Conservation (phyloP, 352 stramenopile genomes). For the Salisapilia sapeloensis region DNA sequence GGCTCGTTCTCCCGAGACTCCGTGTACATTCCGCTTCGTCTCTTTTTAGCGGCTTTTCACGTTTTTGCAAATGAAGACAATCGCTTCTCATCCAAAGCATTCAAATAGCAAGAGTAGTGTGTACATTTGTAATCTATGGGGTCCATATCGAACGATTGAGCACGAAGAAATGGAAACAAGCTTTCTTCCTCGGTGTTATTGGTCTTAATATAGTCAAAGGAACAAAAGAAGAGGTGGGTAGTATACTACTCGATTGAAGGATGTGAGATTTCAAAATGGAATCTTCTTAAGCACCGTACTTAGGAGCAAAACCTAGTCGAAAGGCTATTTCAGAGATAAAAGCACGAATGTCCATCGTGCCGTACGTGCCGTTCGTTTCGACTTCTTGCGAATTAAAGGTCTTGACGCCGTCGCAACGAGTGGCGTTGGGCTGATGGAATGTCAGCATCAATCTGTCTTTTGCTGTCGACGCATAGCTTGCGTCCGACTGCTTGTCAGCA, state of each 20-base stretch:
- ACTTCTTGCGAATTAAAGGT: slow-evolving; percentile 28
- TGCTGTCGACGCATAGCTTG: slow-evolving; percentile 1
- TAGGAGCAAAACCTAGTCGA: slow-evolving; percentile 48
- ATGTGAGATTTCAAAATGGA: too few relatives aligned
- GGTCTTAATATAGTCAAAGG: too few relatives aligned
- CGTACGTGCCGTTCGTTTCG: slow-evolving; percentile 31
- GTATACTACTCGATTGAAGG: too few relatives aligned
- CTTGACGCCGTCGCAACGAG: slow-evolving; percentile 31
- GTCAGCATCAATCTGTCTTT: slow-evolving; percentile 24
- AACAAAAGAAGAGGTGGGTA: too few relatives aligned
- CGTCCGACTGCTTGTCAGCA: slow-evolving; percentile 34
- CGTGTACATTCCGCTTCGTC: slow-evolving; percentile 61
- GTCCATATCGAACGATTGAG: too few relatives aligned
- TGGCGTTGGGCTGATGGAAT: slow-evolving; percentile 42
- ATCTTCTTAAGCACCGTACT: slow-evolving; percentile 67
- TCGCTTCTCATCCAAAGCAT: too few relatives aligned
- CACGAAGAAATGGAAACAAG: too few relatives aligned
- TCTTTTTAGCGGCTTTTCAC: too few relatives aligned
- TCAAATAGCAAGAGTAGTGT: too few relatives aligned
- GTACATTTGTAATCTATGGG: too few relatives aligned
- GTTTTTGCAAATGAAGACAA: too few relatives aligned
- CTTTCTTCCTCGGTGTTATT: too few relatives aligned
- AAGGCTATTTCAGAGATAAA: slow-evolving; percentile 72
- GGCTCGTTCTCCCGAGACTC: slow-evolving; percentile 49
- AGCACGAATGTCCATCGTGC: slow-evolving; percentile 45